A percentile compares a stretch with the other conserved stretches of the same genome.
These are phyloP conservation scores for Solanum tacnaense DNA, from an alignment of 257 asterid species.

Conservation along the genomic window DNA sequence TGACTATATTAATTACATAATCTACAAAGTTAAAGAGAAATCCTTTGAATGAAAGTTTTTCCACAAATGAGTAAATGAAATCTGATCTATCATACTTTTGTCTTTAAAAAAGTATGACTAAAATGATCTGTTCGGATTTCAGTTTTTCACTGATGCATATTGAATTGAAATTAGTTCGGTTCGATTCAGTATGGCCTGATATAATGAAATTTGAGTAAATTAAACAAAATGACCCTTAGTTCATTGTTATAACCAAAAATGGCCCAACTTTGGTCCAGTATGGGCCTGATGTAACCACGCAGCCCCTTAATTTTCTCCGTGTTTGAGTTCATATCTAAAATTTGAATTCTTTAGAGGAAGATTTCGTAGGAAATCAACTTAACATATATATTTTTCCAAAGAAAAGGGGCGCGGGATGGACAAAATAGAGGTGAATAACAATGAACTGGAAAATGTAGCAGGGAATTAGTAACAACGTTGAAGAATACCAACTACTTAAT, in stretches of 20 bases:
- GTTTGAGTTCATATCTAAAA: too few relatives aligned
- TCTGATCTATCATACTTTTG: not conserved
- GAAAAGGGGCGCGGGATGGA: not conserved
- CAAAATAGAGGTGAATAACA: too few relatives aligned
- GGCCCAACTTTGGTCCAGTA: too few relatives aligned
- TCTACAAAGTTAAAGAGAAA: not conserved
- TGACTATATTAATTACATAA: not conserved
- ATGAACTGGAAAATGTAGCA: not conserved
- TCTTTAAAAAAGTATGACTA: not conserved
- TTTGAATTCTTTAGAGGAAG: too few relatives aligned
- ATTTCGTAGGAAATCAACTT: too few relatives aligned
- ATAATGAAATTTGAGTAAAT: too few relatives aligned
- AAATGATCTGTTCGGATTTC: too few relatives aligned
- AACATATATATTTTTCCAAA: too few relatives aligned
- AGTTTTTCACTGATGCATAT: too few relatives aligned
- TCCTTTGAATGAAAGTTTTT: not conserved
- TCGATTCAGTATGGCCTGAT: not conserved
- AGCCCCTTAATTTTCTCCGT: not conserved
- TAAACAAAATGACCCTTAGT: too few relatives aligned
- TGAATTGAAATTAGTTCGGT: not conserved
- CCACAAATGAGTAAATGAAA: not conserved
- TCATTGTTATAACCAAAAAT: too few relatives aligned
- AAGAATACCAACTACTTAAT: not conserved
- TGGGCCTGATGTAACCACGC: too few relatives aligned
- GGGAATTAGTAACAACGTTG: not conserved